Conservation (phyloP, 352 stramenopile genomes). For the Pythium brachiatum region DNA sequence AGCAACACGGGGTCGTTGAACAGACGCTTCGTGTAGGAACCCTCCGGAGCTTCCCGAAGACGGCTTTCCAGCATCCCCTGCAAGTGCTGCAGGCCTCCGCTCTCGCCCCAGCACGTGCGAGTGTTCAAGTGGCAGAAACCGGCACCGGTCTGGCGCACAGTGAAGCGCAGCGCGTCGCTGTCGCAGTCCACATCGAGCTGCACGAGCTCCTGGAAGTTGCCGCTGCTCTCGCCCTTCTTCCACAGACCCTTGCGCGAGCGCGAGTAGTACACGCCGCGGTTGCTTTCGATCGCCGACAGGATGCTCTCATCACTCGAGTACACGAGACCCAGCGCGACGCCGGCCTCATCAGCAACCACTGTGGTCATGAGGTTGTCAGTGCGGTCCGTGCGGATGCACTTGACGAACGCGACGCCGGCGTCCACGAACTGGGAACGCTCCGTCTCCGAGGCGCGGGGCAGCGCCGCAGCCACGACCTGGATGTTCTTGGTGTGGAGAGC, state of each 20-base stretch:
- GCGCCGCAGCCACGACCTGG: slow-evolving; percentile 41
- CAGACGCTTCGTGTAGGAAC: slow-evolving; percentile 95
- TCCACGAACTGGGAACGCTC: slow-evolving; percentile 34
- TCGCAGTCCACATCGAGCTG: slow-evolving; percentile 95
- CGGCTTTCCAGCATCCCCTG: slow-evolving; percentile 87
- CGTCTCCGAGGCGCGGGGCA: slow-evolving; percentile 27
- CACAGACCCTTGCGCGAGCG: slow-evolving; percentile 89
- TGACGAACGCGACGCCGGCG: slow-evolving; percentile 53
- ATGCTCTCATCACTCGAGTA: slow-evolving; percentile 95
- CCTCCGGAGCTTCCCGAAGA: slow-evolving; percentile 83
- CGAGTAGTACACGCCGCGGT: slow-evolving; percentile 94
- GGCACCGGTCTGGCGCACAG: slow-evolving; percentile 82
- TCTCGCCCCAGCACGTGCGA: slow-evolving; percentile 92
- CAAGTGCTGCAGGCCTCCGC: slow-evolving; percentile 86
- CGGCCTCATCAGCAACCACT: slow-evolving; percentile 90
- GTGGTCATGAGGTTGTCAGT: slow-evolving; percentile 92
- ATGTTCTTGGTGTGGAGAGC: slow-evolving; percentile 62
- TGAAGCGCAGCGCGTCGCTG: slow-evolving; percentile 94
- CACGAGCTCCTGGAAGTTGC: slow-evolving; percentile 92
- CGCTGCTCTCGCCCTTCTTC: slow-evolving; percentile 96
- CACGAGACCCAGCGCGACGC: slow-evolving; percentile 90
- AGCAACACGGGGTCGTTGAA: slow-evolving; percentile 92
- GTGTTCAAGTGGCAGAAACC: slow-evolving; percentile 90
- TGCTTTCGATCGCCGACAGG: slow-evolving; percentile 80
- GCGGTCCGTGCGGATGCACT: slow-evolving; percentile 87